phyloP scores from a whole-genome alignment of 2,329 filamentous ascomycete genomes.

The Penicillium olsonii region DNA sequence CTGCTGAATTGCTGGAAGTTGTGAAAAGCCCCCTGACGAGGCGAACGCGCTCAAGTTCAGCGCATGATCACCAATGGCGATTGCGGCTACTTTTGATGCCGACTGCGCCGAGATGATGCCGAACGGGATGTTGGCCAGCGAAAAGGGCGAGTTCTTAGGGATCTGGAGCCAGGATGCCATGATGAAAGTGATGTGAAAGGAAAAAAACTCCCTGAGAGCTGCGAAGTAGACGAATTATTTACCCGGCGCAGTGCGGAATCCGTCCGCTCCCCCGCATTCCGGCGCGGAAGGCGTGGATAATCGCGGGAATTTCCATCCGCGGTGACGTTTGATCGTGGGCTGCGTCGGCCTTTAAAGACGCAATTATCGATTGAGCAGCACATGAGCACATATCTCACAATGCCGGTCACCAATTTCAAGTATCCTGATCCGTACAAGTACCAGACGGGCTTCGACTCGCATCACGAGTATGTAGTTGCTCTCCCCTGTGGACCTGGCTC shows the following conservation, averaged over 20 bases:
- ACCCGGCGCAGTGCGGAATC: slow-evolving; percentile 14
- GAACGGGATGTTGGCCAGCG: slow-evolving; percentile 78
- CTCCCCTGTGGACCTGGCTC: no score
- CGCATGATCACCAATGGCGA: slow-evolving; percentile 72
- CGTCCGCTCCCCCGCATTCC: slow-evolving; percentile 19
- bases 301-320: slow-evolving; percentile 9
- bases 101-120: slow-evolving; percentile 70
- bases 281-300: slow-evolving; percentile 22
- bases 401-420: slow-evolving; percentile 66
- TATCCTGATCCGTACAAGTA: slow-evolving; percentile 72
- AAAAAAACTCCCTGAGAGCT: neutral
- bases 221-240: neutral
- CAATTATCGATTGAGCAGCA: no score
- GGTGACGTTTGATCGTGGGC: neutral
- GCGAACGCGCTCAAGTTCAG: slow-evolving; percentile 69
- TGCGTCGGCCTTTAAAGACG: slow-evolving; percentile 1
- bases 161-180: slow-evolving; percentile 62
- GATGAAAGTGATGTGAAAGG: slow-evolving; percentile 23
- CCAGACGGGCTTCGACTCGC: slow-evolving; percentile 74
- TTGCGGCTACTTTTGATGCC: slow-evolving; percentile 61
- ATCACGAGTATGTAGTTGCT: slow-evolving; percentile 67
- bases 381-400: slow-evolving; percentile 35
- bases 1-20: slow-evolving; percentile 57
- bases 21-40: slow-evolving; percentile 59
- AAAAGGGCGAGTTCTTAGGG: slow-evolving; percentile 66